These are phyloP conservation scores for Pichia pseudocactophila DNA, from an alignment of 805 yeast species.

Conservation along the genomic window DNA sequence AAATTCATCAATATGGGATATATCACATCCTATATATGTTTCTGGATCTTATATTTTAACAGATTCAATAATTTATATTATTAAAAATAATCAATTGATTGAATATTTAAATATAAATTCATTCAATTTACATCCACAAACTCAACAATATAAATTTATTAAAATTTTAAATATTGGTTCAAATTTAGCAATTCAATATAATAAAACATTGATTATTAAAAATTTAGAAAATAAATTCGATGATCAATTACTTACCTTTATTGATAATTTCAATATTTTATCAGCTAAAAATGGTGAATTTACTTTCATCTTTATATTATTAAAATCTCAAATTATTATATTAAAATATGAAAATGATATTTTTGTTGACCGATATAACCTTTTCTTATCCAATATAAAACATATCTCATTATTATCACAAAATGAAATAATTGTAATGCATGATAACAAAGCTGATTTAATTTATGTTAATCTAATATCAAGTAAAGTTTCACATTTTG, in stretches of 20 bases:
- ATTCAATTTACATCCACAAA: neutral
- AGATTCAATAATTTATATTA: neutral
- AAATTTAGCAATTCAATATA: neutral
- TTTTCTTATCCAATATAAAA: constrained; percentile 7
- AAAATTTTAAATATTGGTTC: neutral
- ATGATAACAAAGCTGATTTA: constrained; percentile 7
- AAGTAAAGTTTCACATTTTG: neutral
- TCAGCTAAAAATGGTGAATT: neutral
- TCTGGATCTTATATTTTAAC: neutral
- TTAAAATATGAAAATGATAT: constrained; percentile 8
- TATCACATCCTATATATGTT: neutral
- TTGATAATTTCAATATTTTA: neutral
- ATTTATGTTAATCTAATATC: constrained; percentile 6
- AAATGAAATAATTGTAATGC: constrained; percentile 5
- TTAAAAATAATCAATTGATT: neutral
- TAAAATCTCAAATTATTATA: constrained; percentile 7
- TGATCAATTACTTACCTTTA: neutral
- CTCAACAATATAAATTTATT: neutral
- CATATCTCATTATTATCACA: constrained; percentile 1
- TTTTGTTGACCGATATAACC: constrained; percentile 8
- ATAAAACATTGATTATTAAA: neutral
- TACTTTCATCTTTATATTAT: constrained; percentile 2
- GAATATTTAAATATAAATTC: neutral
- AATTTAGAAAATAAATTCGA: neutral
- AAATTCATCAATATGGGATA: neutral